Evolutionary conservation across 1,284 basidiomycete species (phyloP), one percentile per base, ranked within the genome.

Genomic region (Phellopilus nigrolimitatus): DNA sequence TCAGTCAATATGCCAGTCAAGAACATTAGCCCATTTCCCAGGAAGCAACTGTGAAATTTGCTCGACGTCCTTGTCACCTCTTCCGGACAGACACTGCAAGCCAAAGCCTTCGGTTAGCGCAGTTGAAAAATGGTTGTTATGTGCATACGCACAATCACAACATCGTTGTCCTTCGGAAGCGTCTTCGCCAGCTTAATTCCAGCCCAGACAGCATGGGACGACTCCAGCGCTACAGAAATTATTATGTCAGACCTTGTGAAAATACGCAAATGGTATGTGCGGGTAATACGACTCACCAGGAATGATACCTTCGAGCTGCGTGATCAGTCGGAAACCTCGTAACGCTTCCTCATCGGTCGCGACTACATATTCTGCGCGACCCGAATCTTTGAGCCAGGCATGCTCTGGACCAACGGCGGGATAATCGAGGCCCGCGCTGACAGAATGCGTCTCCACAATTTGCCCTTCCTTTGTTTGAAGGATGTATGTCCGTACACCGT

Each of bases 371-470:
- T 98, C 91, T 0, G 94, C 97, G 49, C 97, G 76, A 13, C 91
- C 91, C 2, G 84, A 86, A 64, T 97, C 91, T 70, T 98, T 98
- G 65, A 99, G 74, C 86, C 88, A 97, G 43, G 95, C 88, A 67
- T 98, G 95, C 69, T 99, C 95, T 6, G 97, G 97, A 12, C 97
- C 97, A 47, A 99, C 97, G 61, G 91, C 87, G 28, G 89, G 90
- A 66, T 92, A 93, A 67, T 93, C 89, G 41, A 97, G 74, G 33
- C 95, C 97, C 46, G 97, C 95, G 61, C 90, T 94, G 68, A 99
- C 90, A 15, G 94, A 97, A 70, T 98, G 94, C 15, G 97, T 98
- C 68, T 97, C 94, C 59, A 88, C 84, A 64, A 99, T 95, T 71
- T 99, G 97, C 28, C 97, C 97, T 27, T 80, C 80, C 40, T 77